Base-by-base conservation (phyloP, 306 rosid genomes). In the Vigna reflexopilosa region DNA sequence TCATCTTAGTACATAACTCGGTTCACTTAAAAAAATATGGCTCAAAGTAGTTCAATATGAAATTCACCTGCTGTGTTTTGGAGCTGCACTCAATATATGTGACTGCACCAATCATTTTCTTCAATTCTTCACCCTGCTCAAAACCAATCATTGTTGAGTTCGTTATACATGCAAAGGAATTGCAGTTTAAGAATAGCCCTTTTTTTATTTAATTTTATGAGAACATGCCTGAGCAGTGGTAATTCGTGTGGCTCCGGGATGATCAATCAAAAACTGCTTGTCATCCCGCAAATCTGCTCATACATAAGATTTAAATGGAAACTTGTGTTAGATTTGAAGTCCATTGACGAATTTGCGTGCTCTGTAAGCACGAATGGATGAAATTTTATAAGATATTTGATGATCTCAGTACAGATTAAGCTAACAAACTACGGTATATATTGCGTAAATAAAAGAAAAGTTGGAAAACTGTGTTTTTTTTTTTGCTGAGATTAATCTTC, bases 61-160 rank as follows among this genome's bases (percentile, higher is more conserved):
- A 36, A 44, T 58, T 81, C 75, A 90, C 98, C 93, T 90, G 97
- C 65, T 94, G 98, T 63, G 97, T 91, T 86, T 94, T 94, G 40
- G 98, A 91, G 87, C 98, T 94, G 85, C 98, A 94, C 70, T 94
- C 98, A 67, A 90, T 83, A 66, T 91, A 94, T 20, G 85, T 82
- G 40, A 88, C 88, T 54, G 97, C 97, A 47, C 98, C 96, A 63
- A 94, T 94, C 81, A 83, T 68, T 84, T 90, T 94, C 96, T 87
- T 94, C 78, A 94, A 82, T 24, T 94, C 98, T 84, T 94, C 97
- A 75, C 98, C 97, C 97, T 94, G 89, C 66, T 62, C 54, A 76
- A 48, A 76, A 20, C 56, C 26, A 52, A 26, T 17, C 45, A 75
- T 59, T 44, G 62, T 83, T 61, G 72, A 59, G 14, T 61, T 8